These are phyloP conservation scores for Fusarium caatingaense DNA, from an alignment of 2,329 filamentous ascomycete genomes.

Conservation along the genomic window DNA sequence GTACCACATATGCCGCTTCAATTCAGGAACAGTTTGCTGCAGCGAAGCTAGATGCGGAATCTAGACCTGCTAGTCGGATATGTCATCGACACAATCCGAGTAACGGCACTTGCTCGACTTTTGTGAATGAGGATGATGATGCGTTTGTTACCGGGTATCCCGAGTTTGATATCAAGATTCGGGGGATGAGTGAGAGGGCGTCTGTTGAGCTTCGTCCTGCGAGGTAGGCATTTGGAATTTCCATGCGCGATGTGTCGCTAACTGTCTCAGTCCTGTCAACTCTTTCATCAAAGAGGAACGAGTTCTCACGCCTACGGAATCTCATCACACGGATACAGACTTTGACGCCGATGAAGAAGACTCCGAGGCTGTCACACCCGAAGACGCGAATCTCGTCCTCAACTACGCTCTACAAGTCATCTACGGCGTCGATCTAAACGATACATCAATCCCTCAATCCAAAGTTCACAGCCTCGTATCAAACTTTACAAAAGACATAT, in stretches of 20 bases:
- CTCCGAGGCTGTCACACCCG: conserved; percentile 45
- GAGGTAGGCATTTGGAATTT: conserved; percentile 12
- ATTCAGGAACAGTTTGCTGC: conserved; percentile 50
- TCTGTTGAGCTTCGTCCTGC: conserved; percentile 10
- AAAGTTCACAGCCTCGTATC: conserved; percentile 49
- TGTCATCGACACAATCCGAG: conserved; percentile 51
- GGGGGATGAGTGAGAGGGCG: conserved; percentile 23
- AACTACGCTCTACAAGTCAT: conserved; percentile 53
- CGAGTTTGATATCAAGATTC: conserved; percentile 45
- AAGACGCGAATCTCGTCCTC: conserved; percentile 52
- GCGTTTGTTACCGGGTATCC: conserved; percentile 44
- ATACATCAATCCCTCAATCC: conserved; percentile 45
- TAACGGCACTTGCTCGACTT: conserved; percentile 53
- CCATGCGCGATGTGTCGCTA: not conserved
- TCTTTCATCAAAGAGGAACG: conserved; percentile 40
- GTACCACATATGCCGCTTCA: conserved; percentile 51
- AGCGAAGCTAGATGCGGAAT: conserved; percentile 37
- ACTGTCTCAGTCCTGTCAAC: conserved; percentile 32
- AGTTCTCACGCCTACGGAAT: conserved; percentile 32
- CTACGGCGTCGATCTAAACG: conserved; percentile 53
- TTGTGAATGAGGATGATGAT: conserved; percentile 52
- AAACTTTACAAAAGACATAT: conserved; percentile 51
- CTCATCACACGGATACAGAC: not conserved
- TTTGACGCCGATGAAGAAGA: conserved; percentile 34
- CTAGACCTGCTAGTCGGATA: conserved; percentile 46